Percentiles rank a stretch among this genome's conserved stretches.
Conservation (phyloP, 2,329 filamentous ascomycete species). For the Penicillium sp. region DNA sequence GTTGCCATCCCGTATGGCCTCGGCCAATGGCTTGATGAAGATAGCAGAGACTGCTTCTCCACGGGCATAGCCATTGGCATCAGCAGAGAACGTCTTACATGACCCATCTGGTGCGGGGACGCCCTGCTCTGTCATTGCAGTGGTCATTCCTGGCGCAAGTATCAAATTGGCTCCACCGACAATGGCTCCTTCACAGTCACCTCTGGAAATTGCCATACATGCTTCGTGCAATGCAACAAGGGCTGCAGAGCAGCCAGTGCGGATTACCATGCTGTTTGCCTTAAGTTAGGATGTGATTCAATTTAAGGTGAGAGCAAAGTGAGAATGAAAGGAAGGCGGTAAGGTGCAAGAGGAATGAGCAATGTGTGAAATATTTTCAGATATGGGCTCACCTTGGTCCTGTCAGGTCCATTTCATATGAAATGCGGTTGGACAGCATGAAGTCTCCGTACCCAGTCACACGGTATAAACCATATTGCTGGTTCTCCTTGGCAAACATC, state of each 20-base stretch:
- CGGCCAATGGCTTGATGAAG: constrained; percentile 27
- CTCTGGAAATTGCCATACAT: constrained; percentile 22
- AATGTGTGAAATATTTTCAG: not conserved
- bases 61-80: constrained; percentile 31
- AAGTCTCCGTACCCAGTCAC: constrained; percentile 22
- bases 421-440: constrained; percentile 25
- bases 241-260: constrained; percentile 39
- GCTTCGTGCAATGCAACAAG: constrained; percentile 30
- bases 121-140: constrained; percentile 29
- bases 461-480: constrained; percentile 17
- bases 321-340: not conserved
- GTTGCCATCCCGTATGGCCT: constrained; percentile 29
- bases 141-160: constrained; percentile 25
- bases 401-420: constrained; percentile 24
- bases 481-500: constrained; percentile 19
- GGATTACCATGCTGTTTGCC: constrained; percentile 15
- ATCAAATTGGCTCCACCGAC: constrained; percentile 37
- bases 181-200: constrained; percentile 23
- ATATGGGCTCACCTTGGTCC: constrained; percentile 22
- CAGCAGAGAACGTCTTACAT: constrained; percentile 26
- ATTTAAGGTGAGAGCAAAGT: not conserved
- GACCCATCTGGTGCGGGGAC: constrained; percentile 33
- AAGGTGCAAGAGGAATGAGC: not conserved
- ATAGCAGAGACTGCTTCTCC: constrained; percentile 35
- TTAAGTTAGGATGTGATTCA: not conserved